These are phyloP conservation scores for Coriolopsis trogii DNA, from an alignment of 1,284 basidiomycete species.

Conservation along the genomic window DNA sequence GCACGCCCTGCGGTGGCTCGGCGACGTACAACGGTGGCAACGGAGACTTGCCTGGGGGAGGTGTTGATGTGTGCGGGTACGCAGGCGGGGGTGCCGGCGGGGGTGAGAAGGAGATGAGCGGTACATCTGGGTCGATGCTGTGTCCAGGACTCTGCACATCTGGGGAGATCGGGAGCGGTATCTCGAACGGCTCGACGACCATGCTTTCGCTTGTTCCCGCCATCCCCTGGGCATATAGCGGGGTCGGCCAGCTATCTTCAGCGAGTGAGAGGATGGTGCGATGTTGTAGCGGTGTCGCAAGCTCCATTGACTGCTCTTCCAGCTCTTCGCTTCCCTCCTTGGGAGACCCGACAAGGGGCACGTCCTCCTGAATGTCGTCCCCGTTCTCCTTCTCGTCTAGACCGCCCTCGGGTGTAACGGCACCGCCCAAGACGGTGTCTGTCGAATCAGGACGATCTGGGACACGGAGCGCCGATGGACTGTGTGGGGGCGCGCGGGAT, in stretches of 20 bases:
- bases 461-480: constrained; percentile 4
- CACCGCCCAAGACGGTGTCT: neutral
- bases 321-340: constrained; percentile 7
- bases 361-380: neutral
- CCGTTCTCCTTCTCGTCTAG: neutral
- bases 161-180: constrained; percentile 24
- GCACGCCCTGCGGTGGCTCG: neutral
- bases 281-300: constrained; percentile 56
- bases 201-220: neutral
- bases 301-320: constrained; percentile 55
- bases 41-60: neutral
- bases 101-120: constrained; percentile 6
- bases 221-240: constrained; percentile 1
- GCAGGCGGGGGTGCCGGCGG: neutral
- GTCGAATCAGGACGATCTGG: neutral
- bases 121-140: neutral
- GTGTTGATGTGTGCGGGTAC: neutral
- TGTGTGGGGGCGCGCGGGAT: constrained; percentile 5
- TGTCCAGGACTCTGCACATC: no score
- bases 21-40: neutral
- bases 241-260: constrained; percentile 15
- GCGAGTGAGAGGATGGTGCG: constrained; percentile 38
- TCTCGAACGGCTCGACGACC: constrained; percentile 8
- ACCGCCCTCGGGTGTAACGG: neutral
- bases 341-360: neutral